These are phyloP conservation scores for Aspergillus ostianus DNA, from an alignment of 495 filamentous ascomycete genomes.

Conservation along the genomic window DNA sequence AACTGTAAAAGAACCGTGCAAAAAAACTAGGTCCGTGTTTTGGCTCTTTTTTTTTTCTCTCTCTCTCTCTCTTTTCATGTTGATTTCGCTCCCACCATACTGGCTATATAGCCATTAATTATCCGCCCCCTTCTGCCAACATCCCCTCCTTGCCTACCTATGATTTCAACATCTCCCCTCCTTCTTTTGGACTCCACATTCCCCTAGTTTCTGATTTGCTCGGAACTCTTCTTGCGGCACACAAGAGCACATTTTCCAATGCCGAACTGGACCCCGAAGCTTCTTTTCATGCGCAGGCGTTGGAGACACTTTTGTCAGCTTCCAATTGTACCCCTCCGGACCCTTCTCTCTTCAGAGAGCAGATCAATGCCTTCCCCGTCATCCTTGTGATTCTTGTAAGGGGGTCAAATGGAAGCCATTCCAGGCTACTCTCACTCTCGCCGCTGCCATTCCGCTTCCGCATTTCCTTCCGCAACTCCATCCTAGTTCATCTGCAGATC, in stretches of 20 bases:
- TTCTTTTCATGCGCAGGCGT: background rate
- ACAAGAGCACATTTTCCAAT: background rate
- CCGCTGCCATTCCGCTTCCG: too few species aligned
- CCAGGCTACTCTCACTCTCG: background rate
- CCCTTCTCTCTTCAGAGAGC: background rate
- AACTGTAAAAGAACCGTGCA: slow-evolving; percentile 4
- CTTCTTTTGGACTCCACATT: background rate
- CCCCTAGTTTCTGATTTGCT: background rate
- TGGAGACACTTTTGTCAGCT: background rate
- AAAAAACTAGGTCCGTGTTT: slow-evolving; percentile 12
- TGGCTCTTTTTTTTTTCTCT: slow-evolving; percentile 19
- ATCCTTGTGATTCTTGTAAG: slow-evolving; percentile 1
- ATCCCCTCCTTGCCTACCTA: background rate
- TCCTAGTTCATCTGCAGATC: background rate
- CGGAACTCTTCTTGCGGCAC: background rate
- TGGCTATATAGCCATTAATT: slow-evolving; percentile 9
- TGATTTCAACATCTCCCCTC: background rate
- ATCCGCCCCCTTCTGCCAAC: background rate
- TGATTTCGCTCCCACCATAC: slow-evolving; percentile 8
- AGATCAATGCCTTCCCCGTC: background rate
- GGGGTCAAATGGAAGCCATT: slow-evolving; percentile 3
- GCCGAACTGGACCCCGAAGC: background rate
- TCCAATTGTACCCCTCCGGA: background rate
- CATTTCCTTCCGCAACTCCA: background rate
- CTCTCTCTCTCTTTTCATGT: slow-evolving; percentile 10